Conservation (phyloP, 352 stramenopile species). For the Pythium myriotylum region DNA sequence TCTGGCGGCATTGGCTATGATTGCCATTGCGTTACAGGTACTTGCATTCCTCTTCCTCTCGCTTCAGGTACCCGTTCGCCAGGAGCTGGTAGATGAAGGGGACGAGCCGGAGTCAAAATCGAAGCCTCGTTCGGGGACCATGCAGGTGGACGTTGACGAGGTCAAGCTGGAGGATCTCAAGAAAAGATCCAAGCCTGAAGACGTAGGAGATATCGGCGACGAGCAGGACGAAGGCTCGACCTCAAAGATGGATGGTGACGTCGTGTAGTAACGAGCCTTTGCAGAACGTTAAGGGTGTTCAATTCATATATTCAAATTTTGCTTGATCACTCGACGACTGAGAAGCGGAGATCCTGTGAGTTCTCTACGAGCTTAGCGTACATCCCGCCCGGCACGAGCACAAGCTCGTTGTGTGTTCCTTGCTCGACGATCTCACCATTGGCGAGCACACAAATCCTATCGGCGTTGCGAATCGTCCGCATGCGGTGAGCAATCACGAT, state of each 20-base stretch:
- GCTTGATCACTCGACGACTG: conserved; percentile 7
- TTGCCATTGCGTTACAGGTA: conserved; percentile 54
- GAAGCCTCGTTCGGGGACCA: conserved; percentile 14
- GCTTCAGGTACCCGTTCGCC: conserved; percentile 62
- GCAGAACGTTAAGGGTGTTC: background rate
- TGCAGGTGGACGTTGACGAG: conserved; percentile 25
- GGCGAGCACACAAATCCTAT: conserved; percentile 95
- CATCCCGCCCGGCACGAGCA: conserved; percentile 34
- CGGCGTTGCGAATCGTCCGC: conserved; percentile 91
- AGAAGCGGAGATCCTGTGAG: conserved; percentile 19
- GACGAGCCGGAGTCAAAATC: background rate
- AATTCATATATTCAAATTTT: conserved; percentile 1
- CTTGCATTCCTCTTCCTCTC: conserved; percentile 69
- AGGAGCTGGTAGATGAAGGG: conserved; percentile 31
- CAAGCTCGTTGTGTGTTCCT: conserved; percentile 91
- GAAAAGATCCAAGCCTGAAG: conserved; percentile 1
- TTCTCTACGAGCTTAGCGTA: conserved; percentile 31
- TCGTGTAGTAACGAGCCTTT: conserved; percentile 10
- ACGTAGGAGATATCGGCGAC: background rate
- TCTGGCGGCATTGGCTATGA: conserved; percentile 51
- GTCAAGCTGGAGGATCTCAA: conserved; percentile 23
- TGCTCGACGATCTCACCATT: conserved; percentile 90
- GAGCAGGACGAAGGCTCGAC: background rate
- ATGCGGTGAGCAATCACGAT: conserved; percentile 94
- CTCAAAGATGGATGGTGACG: conserved; percentile 7